Evolutionary conservation across 306 rosid genomes (phyloP).

Genomic region (Clitoria ternatea): DNA sequence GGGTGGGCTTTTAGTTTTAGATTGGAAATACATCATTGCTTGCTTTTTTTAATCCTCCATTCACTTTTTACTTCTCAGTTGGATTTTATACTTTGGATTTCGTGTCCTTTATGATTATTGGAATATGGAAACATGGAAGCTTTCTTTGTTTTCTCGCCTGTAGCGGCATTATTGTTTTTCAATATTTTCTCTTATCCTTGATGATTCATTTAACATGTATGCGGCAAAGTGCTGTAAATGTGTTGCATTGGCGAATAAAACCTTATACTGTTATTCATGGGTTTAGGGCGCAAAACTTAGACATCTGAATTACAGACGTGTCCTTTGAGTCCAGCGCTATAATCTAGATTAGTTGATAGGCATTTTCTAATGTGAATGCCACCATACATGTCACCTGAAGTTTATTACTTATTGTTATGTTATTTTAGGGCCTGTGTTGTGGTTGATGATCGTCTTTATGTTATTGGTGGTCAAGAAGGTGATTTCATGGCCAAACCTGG

Average conservation of each 20-base stretch:
- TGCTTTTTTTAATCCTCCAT: background rate
- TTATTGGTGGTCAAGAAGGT: slow-evolving; percentile 98
- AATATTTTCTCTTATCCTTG: background rate
- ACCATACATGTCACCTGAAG: slow-evolving; percentile 5
- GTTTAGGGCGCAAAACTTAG: no score
- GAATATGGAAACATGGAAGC: background rate
- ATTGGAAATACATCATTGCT: background rate
- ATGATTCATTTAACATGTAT: background rate
- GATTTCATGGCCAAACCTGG: slow-evolving; percentile 98
- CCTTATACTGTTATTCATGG: background rate
- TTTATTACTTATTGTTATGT: slow-evolving; percentile 7
- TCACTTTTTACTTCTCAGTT: slow-evolving; percentile 1
- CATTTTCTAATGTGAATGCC: slow-evolving; percentile 24
- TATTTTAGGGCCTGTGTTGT: slow-evolving; percentile 70
- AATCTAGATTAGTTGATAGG: slow-evolving; percentile 2
- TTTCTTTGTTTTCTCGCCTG: slow-evolving; percentile 11
- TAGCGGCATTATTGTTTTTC: background rate
- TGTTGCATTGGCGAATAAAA: background rate
- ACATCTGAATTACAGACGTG: no score
- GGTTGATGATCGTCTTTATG: slow-evolving; percentile 70
- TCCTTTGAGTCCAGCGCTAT: background rate
- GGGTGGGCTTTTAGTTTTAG: slow-evolving; percentile 1
- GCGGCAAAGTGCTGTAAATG: background rate
- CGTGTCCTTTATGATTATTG: slow-evolving; percentile 9
- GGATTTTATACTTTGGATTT: background rate